phyloP scores from a whole-genome alignment of 306 rosid species.

The Trichosanthes cucumerina region DNA sequence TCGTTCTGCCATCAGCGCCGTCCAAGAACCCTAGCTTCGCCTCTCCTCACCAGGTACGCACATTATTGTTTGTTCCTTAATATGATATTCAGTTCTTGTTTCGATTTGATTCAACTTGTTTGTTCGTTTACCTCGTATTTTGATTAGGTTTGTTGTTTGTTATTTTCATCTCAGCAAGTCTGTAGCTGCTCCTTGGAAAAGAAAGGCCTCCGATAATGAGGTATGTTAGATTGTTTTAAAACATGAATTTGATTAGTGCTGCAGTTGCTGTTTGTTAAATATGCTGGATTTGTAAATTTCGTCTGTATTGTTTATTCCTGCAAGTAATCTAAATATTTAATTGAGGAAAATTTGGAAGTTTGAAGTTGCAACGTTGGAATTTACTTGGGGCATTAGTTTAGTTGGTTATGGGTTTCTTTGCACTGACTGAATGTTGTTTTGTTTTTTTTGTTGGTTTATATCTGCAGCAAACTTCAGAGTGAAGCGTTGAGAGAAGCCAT shows the following conservation, averaged over 20 bases:
- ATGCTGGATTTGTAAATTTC: not conserved
- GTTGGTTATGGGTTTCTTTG: not conserved
- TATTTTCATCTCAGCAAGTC: slow-evolving; percentile 11
- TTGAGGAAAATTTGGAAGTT: not conserved
- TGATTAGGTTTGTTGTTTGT: not conserved
- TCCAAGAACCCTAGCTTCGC: slow-evolving; percentile 7
- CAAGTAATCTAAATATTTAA: not conserved
- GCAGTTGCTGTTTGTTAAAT: not conserved
- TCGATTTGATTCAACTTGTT: not conserved
- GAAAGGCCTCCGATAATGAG: slow-evolving; percentile 39
- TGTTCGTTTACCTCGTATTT: not conserved
- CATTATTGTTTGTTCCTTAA: not conserved
- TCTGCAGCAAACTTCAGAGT: slow-evolving; percentile 68
- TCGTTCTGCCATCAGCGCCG: not conserved
- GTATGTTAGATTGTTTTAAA: not conserved
- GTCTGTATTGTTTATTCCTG: not conserved
- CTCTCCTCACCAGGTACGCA: not conserved
- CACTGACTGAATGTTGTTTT: not conserved
- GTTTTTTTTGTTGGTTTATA: not conserved
- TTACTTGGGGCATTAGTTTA: not conserved
- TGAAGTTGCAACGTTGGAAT: not conserved
- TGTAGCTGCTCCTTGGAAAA: slow-evolving; percentile 6
- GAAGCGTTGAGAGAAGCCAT: slow-evolving; percentile 68
- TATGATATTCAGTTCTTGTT: not conserved
- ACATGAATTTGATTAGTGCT: not conserved